Base-by-base conservation (phyloP, 306 rosid species). In the Prunus davidiana region DNA sequence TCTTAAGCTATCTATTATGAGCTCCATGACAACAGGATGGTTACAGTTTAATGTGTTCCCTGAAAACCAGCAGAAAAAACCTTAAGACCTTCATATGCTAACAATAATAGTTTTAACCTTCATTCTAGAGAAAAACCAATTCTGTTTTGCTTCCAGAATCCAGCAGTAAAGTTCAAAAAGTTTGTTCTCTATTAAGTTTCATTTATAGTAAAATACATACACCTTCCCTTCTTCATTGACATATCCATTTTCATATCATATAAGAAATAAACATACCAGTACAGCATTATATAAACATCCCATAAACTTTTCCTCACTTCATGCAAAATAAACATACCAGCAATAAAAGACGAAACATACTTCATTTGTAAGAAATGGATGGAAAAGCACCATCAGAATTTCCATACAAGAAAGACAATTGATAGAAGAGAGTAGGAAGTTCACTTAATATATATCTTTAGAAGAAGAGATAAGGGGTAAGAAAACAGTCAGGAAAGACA, bases 41-140 rank as follows among this genome's bases (percentile, higher is more conserved):
- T 92, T 95, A 79, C 97, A 95, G 62, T 90, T 92, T 61, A 95
- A 87, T 80, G 99, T 83, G 90, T 95, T 95, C 69, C 99, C 99
- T 95, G 90, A 54, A 71, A 71, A 81, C 43, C 50, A 86, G 20
- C 50, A 86, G 20, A 60, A 18, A 41, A 64, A 71, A 74, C 75
- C 52, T 75, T 72, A 82, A 82, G 75, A 71, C 77, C 43, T 75
- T 47, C 32, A 76, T 25, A 78, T 61, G 32, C 43, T 79, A 43
- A 82, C 55, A 83, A 71, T 24, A 49, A 52, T 60, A 30, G 34
- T 47, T 74, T 58, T 30, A 58, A 49, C n/a, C 22, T 13, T 20
- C 64, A 22, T n/a, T 22, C 8, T 10, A 46, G 60, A 15, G 13
- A 11, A n/a, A 41, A 57, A 51, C 3, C 52, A 72, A 72, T 71